Conservation (phyloP, 495 filamentous ascomycete species). For the Trypethelium eluteriae region DNA sequence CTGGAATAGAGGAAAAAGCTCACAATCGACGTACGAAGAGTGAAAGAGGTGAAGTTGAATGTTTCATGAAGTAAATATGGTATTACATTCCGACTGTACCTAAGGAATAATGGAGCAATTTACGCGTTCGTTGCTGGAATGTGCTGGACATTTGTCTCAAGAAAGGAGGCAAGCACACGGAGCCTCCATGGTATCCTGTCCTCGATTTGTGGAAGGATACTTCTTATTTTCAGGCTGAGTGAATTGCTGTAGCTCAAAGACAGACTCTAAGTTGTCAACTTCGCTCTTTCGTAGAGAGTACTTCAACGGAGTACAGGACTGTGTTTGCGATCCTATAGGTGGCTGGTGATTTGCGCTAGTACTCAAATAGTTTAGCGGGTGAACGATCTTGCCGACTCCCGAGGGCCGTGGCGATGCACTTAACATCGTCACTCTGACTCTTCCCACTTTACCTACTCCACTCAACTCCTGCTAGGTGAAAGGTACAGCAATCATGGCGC, state of each 20-base stretch:
- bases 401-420: background rate
- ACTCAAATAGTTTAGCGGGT: too few relatives aligned
- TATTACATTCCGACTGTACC: background rate
- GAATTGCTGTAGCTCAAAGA: too few relatives aligned
- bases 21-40: background rate
- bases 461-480: background rate
- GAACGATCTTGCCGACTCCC: background rate
- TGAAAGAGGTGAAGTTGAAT: background rate
- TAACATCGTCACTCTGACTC: background rate
- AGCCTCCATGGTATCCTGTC: too few relatives aligned
- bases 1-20: background rate
- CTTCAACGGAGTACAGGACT: too few relatives aligned
- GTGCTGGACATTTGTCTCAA: background rate
- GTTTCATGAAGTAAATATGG: background rate
- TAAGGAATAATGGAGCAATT: background rate
- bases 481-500: slow-evolving; percentile 23
- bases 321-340: too few relatives aligned
- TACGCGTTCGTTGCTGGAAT: background rate
- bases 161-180: too few relatives aligned
- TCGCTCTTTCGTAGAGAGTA: too few relatives aligned
- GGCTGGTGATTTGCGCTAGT: too few relatives aligned
- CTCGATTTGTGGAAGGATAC: too few relatives aligned
- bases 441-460: background rate
- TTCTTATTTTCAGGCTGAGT: too few relatives aligned
- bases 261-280: too few relatives aligned